A percentile compares a stretch with the other conserved stretches of the same genome.
Conservation (phyloP, 176 grass and related monocot genomes). For the Dendrocalamus sinicus region DNA sequence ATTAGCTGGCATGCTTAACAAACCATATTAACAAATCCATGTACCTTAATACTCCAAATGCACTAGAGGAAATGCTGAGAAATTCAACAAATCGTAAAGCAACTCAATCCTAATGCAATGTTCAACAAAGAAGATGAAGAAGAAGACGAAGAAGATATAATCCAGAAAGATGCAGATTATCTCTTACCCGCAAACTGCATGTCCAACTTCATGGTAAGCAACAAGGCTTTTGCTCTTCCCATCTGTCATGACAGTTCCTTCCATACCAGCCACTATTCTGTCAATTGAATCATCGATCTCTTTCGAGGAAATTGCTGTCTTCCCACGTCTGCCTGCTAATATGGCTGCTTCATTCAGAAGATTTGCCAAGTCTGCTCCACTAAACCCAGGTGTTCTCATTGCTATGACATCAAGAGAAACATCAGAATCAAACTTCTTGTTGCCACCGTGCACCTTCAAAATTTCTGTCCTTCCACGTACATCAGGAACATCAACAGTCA, state of each 20-base stretch:
- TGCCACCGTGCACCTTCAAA: constrained; percentile 88
- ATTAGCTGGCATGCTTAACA: not conserved
- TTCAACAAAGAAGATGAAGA: not conserved
- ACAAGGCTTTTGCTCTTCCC: constrained; percentile 99
- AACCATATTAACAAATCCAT: not conserved
- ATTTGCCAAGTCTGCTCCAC: constrained; percentile 98
- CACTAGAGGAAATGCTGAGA: not conserved
- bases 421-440: constrained; percentile 95
- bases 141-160: not conserved
- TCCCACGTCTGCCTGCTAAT: constrained; percentile 82
- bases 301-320: constrained; percentile 85
- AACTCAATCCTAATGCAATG: not conserved
- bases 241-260: constrained; percentile 98
- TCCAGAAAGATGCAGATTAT: not conserved
- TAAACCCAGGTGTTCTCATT: constrained; percentile 98
- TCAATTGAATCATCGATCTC: constrained; percentile 99
- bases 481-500: constrained; percentile 95
- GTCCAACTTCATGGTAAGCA: constrained; percentile 99
- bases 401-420: constrained; percentile 98
- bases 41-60: constrained; percentile 15
- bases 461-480: constrained; percentile 95
- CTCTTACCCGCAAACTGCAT: constrained; percentile 97
- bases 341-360: constrained; percentile 98
- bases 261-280: constrained; percentile 99
- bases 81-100: not conserved